Evolutionary conservation across 78 protist genomes (phyloP), one percentile per base, ranked within the genome.

Genomic region (Dictyostelium capitatum): DNA sequence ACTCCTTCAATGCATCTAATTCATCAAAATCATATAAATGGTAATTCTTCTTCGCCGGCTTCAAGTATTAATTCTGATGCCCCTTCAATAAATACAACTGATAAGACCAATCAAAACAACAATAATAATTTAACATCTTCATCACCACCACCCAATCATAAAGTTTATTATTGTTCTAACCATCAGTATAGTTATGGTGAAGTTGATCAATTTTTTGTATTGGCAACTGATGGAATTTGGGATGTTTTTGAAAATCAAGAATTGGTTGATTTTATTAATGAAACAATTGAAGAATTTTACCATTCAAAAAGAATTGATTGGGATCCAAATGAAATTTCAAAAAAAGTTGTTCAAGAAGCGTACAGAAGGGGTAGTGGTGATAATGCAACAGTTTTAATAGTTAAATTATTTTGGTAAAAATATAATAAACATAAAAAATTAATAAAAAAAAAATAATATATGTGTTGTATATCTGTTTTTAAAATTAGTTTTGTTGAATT

Each of bases 181-280:
- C 82, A 75, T 28, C 57, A 75, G 25, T 32, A 50, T 28, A 50
- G 25, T 75, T 50, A n/a, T 51, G 82, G 64, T 3, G 92, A 84
- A 30, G 70, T 84, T 46, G 92, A 84, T 46, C 92, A 84, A 84
- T 84, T 54, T 19, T 72, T 84, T 75, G 82, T 84, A 17, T 54
- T 84, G 59, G 92, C 92, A 59, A 84, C 92, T 12, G 92, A 84
- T 84, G 92, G 92, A 28, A 74, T 84, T 17, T 84, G 92, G 92
- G 92, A 84, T 48, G 92, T 75, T 6, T 84, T 84, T 75, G 53
- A 56, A 9, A 84, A 84, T 47, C 92, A 84, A 74, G 92, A 84
- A n/a, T 28, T 84, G 50, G 77, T 84, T 23, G 92, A 84, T 43
- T 84, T 41, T 25, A 74, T 84, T 9, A 84, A 84, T 48, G 41